Evolutionary conservation across 1,139 yeast genomes (phyloP).

Genomic region (Yamadazyma siamensis): DNA sequence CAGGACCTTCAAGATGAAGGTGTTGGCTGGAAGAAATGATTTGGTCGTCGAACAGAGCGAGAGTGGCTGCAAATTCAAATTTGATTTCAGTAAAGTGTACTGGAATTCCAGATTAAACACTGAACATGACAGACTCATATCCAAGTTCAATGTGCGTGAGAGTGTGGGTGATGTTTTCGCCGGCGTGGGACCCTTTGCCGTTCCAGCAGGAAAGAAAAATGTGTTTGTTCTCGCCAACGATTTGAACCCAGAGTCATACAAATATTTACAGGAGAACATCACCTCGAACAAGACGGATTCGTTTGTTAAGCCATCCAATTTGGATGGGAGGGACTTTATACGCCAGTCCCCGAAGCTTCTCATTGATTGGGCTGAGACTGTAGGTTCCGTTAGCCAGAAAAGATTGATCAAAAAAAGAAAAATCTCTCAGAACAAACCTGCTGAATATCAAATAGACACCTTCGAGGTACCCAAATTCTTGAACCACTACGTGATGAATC

Average conservation of each 20-base stretch:
- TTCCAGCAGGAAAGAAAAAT: constrained; percentile 88
- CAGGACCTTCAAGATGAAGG: constrained; percentile 91
- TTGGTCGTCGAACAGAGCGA: constrained; percentile 85
- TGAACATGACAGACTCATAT: constrained; percentile 82
- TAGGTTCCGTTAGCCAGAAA: constrained; percentile 24
- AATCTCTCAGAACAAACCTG: constrained; percentile 23
- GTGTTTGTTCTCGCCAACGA: constrained; percentile 88
- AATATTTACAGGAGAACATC: constrained; percentile 66
- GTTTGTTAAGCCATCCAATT: constrained; percentile 62
- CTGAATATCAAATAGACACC: constrained; percentile 25
- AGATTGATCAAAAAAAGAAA: constrained; percentile 32
- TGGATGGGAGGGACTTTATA: constrained; percentile 85
- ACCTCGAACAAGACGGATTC: constrained; percentile 56
- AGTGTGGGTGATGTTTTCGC: constrained; percentile 96
- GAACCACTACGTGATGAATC: constrained; percentile 86
- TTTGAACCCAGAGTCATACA: constrained; percentile 81
- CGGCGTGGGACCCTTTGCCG: constrained; percentile 97
- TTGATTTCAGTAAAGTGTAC: constrained; percentile 90
- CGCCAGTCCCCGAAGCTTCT: constrained; percentile 54
- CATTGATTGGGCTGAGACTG: constrained; percentile 28
- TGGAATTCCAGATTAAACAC: constrained; percentile 97
- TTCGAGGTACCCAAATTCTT: constrained; percentile 56
- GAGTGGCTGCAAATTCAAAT: constrained; percentile 78
- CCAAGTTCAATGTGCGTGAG: constrained; percentile 56
- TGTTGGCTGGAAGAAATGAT: constrained; percentile 77